Base-by-base conservation (phyloP, 371 early-diverging fungal species). In the Apophysomyces ossiformis region DNA sequence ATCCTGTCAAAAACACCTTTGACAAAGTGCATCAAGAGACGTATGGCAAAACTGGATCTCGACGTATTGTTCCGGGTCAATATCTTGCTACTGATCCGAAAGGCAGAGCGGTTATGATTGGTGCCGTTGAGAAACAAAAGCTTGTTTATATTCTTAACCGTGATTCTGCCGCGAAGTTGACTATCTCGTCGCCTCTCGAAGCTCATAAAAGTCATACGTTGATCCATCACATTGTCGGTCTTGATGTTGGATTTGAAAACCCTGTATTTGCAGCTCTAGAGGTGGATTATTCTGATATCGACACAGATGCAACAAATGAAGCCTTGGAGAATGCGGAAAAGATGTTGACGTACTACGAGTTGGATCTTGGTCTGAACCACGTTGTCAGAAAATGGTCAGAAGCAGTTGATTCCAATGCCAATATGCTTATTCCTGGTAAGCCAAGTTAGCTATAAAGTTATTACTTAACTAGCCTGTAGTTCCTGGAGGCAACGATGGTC, bases 211-310 rank as follows among this genome's bases (percentile, higher is more conserved):
- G 92, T 12, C 85, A 91, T 58, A 89, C 91, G 0, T 70, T 98
- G 21, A 86, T 91, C 63, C 90, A 90, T 63, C 84, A 88, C 68
- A 79, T 92, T 47, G 91, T 91, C 37, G 98, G 93, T 16, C 87
- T 98, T 16, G 99, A 99, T 78, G 99, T 99, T 41, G 99, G 97
- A 0, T 99, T 93, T 69, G 99, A 99, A 68, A 99, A 98, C 77
- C 99, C 99, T 3, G 86, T 96, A 39, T 99, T 99, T 87, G 98
- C 98, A 0, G 88, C 90, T 67, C 74, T 99, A 43, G 99, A 98
- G 71, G 86, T 90, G 1, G 93, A 92, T 76, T 95, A 95, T 74
- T 72, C 86, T 9, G 99, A 95, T 38, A 87, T 92, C 2, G 95
- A 95, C 76, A 82, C 86, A 58, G 95, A 94, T 77, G 86, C 90